Base-by-base conservation (phyloP, 208 protist genomes). In the Dictyostelium gargantuum region DNA sequence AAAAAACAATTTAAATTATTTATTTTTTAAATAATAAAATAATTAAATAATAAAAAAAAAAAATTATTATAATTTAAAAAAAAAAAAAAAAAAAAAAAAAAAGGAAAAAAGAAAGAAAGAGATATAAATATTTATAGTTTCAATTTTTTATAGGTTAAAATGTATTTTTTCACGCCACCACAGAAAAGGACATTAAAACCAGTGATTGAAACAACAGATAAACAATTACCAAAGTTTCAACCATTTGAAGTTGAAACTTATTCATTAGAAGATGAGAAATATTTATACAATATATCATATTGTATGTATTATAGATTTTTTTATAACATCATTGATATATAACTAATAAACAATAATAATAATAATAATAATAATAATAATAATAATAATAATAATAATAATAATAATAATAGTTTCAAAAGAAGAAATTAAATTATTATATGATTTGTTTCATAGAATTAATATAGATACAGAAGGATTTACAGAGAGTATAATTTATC, bases 381-480 rank as follows among this genome's bases (percentile, higher is more conserved):
- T 26, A 58, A 72, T 9, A 72, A 72, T 32, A 72, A 46, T 5
- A n/a, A 23, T 29, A 74, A 38, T n/a, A 46, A 73, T 46, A 74
- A 44, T 66, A 42, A 46, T 21, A 32, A 50, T 29, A 40, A 61
- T 6, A 89, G 82, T 89, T 52, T 74, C 82, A 79, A 89, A 74
- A 79, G 82, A 89, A 52, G 82, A 89, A 40, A 42, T 89, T 56
- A 74, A 75, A 40, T 40, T 52, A 48, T 29, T 89, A 40, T 89
- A 89, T 42, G 56, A 89, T 68, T n/a, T 89, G 68, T 89, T 89
- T 68, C 70, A 66, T 40, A 89, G 56, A 68, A 46, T 52, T n/a
- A 50, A 89, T 42, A 42, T 89, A 54, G 32, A 35, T 68, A 38
- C 68, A 54, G 29, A 79, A 15, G 50, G 56, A 38, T 89, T 89